A percentile compares a stretch with the other conserved stretches of the same genome.
These are phyloP conservation scores for Acrocalymma vagum DNA, from an alignment of 2,329 filamentous ascomycete species.

Conservation along the genomic window DNA sequence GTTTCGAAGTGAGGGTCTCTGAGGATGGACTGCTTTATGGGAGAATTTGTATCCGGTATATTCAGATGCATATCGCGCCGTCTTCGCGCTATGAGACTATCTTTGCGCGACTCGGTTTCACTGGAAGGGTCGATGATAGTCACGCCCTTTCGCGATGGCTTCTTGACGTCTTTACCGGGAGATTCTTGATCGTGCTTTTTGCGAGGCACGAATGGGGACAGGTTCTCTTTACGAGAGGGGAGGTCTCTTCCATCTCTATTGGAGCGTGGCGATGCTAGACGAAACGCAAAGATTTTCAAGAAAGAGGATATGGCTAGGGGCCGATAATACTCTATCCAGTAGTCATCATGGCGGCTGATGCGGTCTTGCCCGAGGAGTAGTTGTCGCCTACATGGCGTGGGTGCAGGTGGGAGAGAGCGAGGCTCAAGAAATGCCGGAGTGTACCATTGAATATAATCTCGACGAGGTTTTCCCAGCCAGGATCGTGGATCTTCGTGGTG, in stretches of 20 bases:
- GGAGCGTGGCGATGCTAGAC: constrained; percentile 83
- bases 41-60: constrained; percentile 42
- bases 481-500: constrained; percentile 85
- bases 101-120: constrained; percentile 38
- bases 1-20: constrained; percentile 49
- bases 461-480: constrained; percentile 69
- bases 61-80: constrained; percentile 30
- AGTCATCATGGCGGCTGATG: constrained; percentile 81
- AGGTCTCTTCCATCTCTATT: constrained; percentile 80
- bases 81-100: constrained; percentile 26
- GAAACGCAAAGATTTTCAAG: constrained; percentile 89
- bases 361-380: constrained; percentile 27
- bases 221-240: constrained; percentile 78
- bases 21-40: constrained; percentile 52
- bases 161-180: constrained; percentile 70
- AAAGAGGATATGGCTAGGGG: constrained; percentile 88
- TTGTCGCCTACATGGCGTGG: constrained; percentile 48
- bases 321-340: constrained; percentile 97
- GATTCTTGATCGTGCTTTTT: constrained; percentile 62
- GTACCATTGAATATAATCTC: constrained; percentile 90
- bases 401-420: constrained; percentile 63
- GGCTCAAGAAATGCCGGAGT: constrained; percentile 75
- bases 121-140: constrained; percentile 71
- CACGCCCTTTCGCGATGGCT: constrained; percentile 71
- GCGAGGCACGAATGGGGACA: constrained; percentile 87